These are phyloP conservation scores for Kazachstania sp. DNA, from an alignment of 1,139 yeast genomes.

Conservation along the genomic window DNA sequence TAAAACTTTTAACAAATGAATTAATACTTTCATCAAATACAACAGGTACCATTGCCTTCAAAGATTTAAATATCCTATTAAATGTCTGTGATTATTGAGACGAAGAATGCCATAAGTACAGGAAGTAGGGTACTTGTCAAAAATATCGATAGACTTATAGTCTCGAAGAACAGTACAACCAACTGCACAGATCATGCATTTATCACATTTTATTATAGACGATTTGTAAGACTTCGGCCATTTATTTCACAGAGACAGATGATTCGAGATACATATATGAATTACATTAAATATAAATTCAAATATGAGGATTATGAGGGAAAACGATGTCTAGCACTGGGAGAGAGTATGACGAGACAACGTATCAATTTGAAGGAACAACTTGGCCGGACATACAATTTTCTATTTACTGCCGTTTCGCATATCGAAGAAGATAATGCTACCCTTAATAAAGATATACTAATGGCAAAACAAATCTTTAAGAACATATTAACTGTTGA, in stretches of 20 bases:
- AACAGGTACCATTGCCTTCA: no score
- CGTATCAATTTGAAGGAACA: slow-evolving; percentile 3
- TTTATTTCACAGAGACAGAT: slow-evolving; percentile 21
- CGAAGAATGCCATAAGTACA: background rate
- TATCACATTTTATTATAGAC: slow-evolving; percentile 12
- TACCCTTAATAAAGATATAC: background rate
- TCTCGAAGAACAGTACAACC: background rate
- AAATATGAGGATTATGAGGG: slow-evolving; percentile 20
- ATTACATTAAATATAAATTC: slow-evolving; percentile 25
- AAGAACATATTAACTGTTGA: slow-evolving; percentile 26
- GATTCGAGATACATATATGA: slow-evolving; percentile 21
- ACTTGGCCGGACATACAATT: slow-evolving; percentile 16
- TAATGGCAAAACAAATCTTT: slow-evolving; percentile 17
- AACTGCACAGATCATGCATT: slow-evolving; percentile 6
- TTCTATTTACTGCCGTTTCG: slow-evolving; percentile 18
- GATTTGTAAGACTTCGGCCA: slow-evolving; percentile 23
- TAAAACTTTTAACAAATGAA: no score
- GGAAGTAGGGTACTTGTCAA: background rate
- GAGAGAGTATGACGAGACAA: background rate
- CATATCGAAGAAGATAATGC: background rate
- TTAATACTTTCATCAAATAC: no score
- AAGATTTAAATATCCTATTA: background rate
- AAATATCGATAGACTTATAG: background rate
- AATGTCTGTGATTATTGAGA: background rate
- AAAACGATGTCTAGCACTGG: slow-evolving; percentile 12